phyloP scores from a whole-genome alignment of 495 filamentous ascomycete species.

The Podospora appendiculata region DNA sequence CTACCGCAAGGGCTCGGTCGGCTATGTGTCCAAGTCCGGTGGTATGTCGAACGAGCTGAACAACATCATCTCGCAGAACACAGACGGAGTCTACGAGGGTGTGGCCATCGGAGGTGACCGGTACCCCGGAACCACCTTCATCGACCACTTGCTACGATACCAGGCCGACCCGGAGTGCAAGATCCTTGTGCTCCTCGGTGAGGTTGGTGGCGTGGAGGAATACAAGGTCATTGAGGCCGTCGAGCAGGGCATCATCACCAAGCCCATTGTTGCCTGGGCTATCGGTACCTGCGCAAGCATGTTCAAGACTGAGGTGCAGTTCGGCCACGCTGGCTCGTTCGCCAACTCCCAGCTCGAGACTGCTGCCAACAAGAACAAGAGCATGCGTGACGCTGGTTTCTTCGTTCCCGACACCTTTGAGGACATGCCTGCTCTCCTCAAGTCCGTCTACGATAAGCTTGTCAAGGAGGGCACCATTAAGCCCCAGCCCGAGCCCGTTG shows the following conservation, averaged over 20 bases:
- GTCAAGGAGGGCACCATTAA: constrained; percentile 76
- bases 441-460: constrained; percentile 73
- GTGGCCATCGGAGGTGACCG: constrained; percentile 98
- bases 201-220: constrained; percentile 98
- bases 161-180: constrained; percentile 95
- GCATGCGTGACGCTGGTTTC: constrained; percentile 91
- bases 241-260: constrained; percentile 87
- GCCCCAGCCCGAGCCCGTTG: constrained; percentile 79
- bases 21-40: constrained; percentile 98
- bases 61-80: constrained; percentile 94
- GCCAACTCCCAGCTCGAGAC: constrained; percentile 99
- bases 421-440: constrained; percentile 74
- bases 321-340: constrained; percentile 96
- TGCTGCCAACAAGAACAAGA: constrained; percentile 89
- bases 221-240: constrained; percentile 99
- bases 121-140: constrained; percentile 98
- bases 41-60: constrained; percentile 99
- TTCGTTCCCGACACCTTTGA: constrained; percentile 91
- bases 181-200: constrained; percentile 90
- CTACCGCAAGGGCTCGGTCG: constrained; percentile 96
- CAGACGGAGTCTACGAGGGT: constrained; percentile 98
- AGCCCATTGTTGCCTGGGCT: constrained; percentile 98
- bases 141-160: constrained; percentile 94
- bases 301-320: constrained; percentile 99
- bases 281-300: constrained; percentile 98